A percentile compares a stretch with the other conserved stretches of the same genome.
Conservation (phyloP, 768 basidiomycete genomes). For the Psilocybe subaeruginosa region DNA sequence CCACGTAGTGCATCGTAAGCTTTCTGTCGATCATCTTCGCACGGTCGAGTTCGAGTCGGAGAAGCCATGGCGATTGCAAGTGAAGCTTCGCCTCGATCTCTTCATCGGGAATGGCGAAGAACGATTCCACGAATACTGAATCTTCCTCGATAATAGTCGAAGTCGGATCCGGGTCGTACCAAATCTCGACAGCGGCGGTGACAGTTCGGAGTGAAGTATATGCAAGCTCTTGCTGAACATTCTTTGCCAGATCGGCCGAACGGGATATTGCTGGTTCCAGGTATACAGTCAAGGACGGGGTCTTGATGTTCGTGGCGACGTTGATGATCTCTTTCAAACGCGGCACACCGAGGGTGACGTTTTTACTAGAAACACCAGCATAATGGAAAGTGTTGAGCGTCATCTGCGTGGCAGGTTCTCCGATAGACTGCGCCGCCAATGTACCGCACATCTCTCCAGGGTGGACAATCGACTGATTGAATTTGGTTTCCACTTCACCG, state of each 20-base stretch:
- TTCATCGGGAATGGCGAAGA: constrained; percentile 99
- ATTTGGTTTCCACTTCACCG: constrained; percentile 94
- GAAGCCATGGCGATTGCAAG: constrained; percentile 94
- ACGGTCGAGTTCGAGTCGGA: constrained; percentile 95
- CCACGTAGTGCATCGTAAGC: constrained; percentile 93
- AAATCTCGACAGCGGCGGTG: constrained; percentile 94
- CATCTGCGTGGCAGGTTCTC: constrained; percentile 99
- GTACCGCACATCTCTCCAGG: constrained; percentile 99
- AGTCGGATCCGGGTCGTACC: constrained; percentile 93
- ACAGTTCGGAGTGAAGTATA: constrained; percentile 94
- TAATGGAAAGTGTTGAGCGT: constrained; percentile 99
- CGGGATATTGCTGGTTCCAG: constrained; percentile 70
- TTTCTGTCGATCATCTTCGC: constrained; percentile 98
- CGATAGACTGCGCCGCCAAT: constrained; percentile 96
- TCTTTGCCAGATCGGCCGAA: constrained; percentile 72
- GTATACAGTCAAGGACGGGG: constrained; percentile 94
- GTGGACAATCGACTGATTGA: constrained; percentile 90
- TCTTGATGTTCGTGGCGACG: constrained; percentile 98
- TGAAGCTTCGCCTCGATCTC: constrained; percentile 90
- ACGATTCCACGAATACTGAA: constrained; percentile 92
- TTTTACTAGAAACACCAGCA: constrained; percentile 99
- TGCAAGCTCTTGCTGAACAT: constrained; percentile 90
- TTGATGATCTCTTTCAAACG: constrained; percentile 99
- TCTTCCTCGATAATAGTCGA: constrained; percentile 97
- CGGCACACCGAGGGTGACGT: constrained; percentile 98